Percentiles rank a stretch among this genome's conserved stretches.
phyloP scores from a whole-genome alignment of 139 green algal genomes.

The Asterochloris erici region DNA sequence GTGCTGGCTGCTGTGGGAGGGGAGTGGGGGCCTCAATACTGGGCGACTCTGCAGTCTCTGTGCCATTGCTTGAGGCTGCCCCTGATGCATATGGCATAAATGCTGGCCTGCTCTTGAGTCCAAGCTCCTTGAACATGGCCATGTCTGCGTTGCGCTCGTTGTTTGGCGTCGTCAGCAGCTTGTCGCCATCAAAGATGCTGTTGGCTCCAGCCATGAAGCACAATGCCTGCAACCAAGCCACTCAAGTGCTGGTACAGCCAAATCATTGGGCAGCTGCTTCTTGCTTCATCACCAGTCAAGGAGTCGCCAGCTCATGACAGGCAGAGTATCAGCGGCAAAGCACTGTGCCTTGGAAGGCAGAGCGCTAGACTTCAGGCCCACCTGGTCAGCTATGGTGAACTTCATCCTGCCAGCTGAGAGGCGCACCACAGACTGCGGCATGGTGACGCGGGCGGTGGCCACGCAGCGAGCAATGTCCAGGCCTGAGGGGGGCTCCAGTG shows the following conservation, averaged over 20 bases:
- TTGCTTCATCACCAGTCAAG: too few relatives aligned
- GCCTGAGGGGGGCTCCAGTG: constrained; percentile 41
- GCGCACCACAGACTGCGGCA: constrained; percentile 89
- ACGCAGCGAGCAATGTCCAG: constrained; percentile 92
- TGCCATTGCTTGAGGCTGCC: constrained; percentile 16
- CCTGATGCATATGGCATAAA: constrained; percentile 79
- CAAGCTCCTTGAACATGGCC: constrained; percentile 82
- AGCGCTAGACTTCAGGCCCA: constrained; percentile 5
- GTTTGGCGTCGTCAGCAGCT: constrained; percentile 97
- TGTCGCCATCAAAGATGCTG: constrained; percentile 97
- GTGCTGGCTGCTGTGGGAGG: background rate
- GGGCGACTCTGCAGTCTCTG: background rate
- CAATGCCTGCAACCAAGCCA: constrained; percentile 68
- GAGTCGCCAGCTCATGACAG: too few relatives aligned
- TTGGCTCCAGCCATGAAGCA: constrained; percentile 98
- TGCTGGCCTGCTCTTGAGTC: constrained; percentile 70
- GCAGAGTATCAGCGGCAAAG: background rate
- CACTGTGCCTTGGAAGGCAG: background rate
- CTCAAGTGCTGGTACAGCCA: background rate
- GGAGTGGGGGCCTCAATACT: background rate
- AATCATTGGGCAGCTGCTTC: background rate
- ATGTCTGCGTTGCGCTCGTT: constrained; percentile 73
- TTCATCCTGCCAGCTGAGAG: constrained; percentile 81
- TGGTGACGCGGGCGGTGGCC: constrained; percentile 91
- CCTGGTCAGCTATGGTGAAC: constrained; percentile 50